A percentile compares a stretch with the other conserved stretches of the same genome.
These are phyloP conservation scores for Thalia dealbata DNA, from an alignment of 176 grass and related monocot species.

Conservation along the genomic window DNA sequence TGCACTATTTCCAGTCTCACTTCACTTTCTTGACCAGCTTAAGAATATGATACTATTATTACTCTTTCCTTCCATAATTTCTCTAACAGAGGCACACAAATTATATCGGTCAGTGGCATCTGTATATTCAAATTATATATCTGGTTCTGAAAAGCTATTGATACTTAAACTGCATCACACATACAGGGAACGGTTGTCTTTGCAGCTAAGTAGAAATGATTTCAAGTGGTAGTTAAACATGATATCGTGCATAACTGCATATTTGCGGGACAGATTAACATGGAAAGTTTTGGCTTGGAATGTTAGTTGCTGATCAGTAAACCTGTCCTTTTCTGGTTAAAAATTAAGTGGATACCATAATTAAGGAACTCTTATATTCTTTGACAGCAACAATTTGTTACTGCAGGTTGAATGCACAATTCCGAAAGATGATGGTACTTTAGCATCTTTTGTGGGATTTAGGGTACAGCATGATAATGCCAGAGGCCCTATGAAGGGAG, in stretches of 20 bases:
- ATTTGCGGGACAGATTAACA: not conserved
- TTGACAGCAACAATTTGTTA: slow-evolving; percentile 7
- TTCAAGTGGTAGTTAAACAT: not conserved
- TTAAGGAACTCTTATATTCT: not conserved
- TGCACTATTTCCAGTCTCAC: not conserved
- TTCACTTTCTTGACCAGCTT: not conserved
- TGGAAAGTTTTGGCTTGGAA: not conserved
- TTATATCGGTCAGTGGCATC: not conserved
- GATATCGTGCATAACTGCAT: no score
- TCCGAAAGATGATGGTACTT: slow-evolving; percentile 83
- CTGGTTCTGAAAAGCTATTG: not conserved
- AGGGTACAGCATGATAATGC: slow-evolving; percentile 96
- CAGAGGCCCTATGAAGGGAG: slow-evolving; percentile 96
- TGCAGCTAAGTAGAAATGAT: not conserved
- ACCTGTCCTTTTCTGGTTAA: not conserved
- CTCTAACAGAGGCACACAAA: not conserved
- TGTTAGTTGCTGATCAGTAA: not conserved
- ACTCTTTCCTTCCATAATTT: not conserved
- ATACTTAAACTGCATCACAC: not conserved
- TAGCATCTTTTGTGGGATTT: slow-evolving; percentile 76
- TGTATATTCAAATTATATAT: no score
- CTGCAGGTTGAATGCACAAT: slow-evolving; percentile 93
- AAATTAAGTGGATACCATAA: not conserved
- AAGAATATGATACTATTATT: not conserved
- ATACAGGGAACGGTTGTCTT: not conserved